Conservation (phyloP, 2,329 filamentous ascomycete species). For the Cordyceps pruinosa region DNA sequence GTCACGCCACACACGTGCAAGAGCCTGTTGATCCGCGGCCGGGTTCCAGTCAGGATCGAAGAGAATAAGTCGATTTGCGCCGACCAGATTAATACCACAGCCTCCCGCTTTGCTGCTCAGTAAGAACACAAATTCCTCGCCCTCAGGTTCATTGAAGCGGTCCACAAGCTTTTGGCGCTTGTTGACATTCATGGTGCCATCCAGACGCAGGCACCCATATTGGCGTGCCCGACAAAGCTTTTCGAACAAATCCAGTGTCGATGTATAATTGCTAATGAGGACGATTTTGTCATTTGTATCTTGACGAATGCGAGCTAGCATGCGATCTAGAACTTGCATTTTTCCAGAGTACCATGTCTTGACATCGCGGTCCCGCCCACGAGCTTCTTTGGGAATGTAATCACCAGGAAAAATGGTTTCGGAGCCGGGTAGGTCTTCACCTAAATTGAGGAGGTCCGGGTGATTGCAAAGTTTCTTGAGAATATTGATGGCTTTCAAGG, state of each 20-base stretch:
- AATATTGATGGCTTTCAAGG: slow-evolving; percentile 91
- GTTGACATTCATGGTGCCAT: slow-evolving; percentile 96
- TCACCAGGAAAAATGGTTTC: slow-evolving; percentile 77
- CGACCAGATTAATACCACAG: slow-evolving; percentile 92
- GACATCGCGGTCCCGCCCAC: slow-evolving; percentile 84
- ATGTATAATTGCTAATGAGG: slow-evolving; percentile 96
- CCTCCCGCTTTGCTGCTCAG: slow-evolving; percentile 94
- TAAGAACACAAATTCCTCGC: slow-evolving; percentile 88
- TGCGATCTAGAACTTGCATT: slow-evolving; percentile 95
- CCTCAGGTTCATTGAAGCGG: slow-evolving; percentile 91
- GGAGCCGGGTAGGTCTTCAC: slow-evolving; percentile 78
- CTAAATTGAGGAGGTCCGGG: slow-evolving; percentile 80
- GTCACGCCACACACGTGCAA: slow-evolving; percentile 97
- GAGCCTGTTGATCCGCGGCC: slow-evolving; percentile 91
- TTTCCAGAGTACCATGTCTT: slow-evolving; percentile 97
- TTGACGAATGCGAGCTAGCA: slow-evolving; percentile 90
- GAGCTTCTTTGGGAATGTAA: slow-evolving; percentile 78
- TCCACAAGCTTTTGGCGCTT: slow-evolving; percentile 97
- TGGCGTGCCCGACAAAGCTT: slow-evolving; percentile 75
- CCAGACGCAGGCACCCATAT: slow-evolving; percentile 83
- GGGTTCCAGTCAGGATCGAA: slow-evolving; percentile 99
- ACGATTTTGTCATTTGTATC: slow-evolving; percentile 99
- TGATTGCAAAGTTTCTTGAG: slow-evolving; percentile 99
- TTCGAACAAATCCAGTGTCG: slow-evolving; percentile 91
- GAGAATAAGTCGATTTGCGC: slow-evolving; percentile 86